Evolutionary conservation across 2,329 filamentous ascomycete genomes (phyloP).

Genomic region (Epicoccum nigrum): DNA sequence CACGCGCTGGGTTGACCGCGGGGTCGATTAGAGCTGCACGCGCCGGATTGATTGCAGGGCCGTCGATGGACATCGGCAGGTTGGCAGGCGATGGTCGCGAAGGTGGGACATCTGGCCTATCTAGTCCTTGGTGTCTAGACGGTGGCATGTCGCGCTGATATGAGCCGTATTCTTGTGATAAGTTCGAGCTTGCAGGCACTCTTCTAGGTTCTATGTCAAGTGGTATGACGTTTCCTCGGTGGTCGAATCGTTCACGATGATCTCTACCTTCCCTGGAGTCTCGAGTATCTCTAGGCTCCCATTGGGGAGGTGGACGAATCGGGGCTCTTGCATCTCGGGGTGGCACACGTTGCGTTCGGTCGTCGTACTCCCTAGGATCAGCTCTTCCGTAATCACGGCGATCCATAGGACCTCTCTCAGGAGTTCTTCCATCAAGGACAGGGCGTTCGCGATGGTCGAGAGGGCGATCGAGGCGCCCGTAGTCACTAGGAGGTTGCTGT

Average conservation of each 20-base stretch:
- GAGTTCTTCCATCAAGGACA: slow-evolving; percentile 41
- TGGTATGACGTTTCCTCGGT: slow-evolving; percentile 32
- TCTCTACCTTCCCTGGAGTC: slow-evolving; percentile 40
- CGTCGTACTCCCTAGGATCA: slow-evolving; percentile 45
- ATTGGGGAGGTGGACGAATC: slow-evolving; percentile 29
- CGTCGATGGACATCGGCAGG: slow-evolving; percentile 23
- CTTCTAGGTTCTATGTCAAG: slow-evolving; percentile 29
- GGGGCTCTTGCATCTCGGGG: slow-evolving; percentile 37
- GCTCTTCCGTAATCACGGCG: slow-evolving; percentile 41
- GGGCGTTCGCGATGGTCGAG: slow-evolving; percentile 49
- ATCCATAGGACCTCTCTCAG: slow-evolving; percentile 40
- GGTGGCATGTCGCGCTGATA: slow-evolving; percentile 37
- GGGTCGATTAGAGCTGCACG: slow-evolving; percentile 49
- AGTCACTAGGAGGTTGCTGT: slow-evolving; percentile 44
- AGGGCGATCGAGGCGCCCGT: slow-evolving; percentile 54
- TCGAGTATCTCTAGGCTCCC: slow-evolving; percentile 36
- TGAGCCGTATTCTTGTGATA: slow-evolving; percentile 30
- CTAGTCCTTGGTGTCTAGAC: slow-evolving; percentile 24
- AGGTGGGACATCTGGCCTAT: slow-evolving; percentile 29
- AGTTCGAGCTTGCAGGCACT: slow-evolving; percentile 29
- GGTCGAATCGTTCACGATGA: slow-evolving; percentile 39
- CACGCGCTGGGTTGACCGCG: slow-evolving; percentile 52
- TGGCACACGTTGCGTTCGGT: slow-evolving; percentile 42
- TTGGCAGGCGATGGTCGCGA: slow-evolving; percentile 25
- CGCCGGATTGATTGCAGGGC: slow-evolving; percentile 50